A percentile compares a stretch with the other conserved stretches of the same genome.
Evolutionary conservation across 345 rosid genomes (phyloP).

Genomic region (Populus davidiana): DNA sequence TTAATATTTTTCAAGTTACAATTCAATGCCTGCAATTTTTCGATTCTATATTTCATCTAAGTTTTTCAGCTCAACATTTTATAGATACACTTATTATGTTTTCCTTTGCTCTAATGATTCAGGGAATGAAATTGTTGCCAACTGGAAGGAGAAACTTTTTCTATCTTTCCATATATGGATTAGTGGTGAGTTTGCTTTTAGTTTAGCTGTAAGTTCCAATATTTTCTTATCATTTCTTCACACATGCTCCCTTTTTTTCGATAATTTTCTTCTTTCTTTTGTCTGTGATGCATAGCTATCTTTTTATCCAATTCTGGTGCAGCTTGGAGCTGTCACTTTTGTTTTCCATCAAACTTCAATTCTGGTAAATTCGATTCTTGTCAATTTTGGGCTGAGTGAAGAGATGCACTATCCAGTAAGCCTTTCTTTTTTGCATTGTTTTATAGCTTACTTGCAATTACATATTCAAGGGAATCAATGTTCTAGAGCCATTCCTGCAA

Average conservation of each 20-base stretch:
- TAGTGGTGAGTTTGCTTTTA: slow-evolving; percentile 51
- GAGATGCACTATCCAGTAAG: slow-evolving; percentile 95
- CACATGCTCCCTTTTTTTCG: not conserved
- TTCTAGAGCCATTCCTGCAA: not conserved
- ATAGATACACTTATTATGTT: not conserved
- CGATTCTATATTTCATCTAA: not conserved
- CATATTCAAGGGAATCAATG: not conserved
- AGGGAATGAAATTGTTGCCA: slow-evolving; percentile 82
- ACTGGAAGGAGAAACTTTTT: slow-evolving; percentile 64
- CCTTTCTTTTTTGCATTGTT: not conserved
- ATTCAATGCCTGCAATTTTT: not conserved
- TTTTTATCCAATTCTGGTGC: slow-evolving; percentile 27
- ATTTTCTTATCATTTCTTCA: not conserved
- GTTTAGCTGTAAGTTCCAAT: not conserved
- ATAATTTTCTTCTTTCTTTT: not conserved
- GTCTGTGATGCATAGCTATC: slow-evolving; percentile 10
- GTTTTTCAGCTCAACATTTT: not conserved
- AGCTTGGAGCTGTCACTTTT: slow-evolving; percentile 86
- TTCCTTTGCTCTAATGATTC: slow-evolving; percentile 6
- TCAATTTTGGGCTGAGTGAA: slow-evolving; percentile 74
- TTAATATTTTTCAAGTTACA: not conserved
- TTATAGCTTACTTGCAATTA: not conserved
- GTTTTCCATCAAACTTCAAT: slow-evolving; percentile 71
- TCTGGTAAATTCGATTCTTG: slow-evolving; percentile 72
- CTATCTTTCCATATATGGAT: slow-evolving; percentile 64